phyloP scores from a whole-genome alignment of 2,329 filamentous ascomycete species.

The Phialophora verrucosa region DNA sequence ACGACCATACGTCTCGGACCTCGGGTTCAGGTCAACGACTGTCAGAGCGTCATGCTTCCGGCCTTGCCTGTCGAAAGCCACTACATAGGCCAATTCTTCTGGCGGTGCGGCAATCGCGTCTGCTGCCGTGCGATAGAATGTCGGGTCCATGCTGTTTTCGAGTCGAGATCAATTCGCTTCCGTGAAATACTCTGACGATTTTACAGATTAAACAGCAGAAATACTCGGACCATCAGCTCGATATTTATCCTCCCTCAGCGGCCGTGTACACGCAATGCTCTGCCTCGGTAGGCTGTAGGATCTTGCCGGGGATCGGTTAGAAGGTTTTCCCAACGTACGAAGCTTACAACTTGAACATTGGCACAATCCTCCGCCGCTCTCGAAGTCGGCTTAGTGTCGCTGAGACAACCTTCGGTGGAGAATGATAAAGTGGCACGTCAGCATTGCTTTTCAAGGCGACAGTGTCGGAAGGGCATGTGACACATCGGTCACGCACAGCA shows the following conservation, averaged over 20 bases:
- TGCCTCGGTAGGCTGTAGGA: not conserved
- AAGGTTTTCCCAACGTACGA: not conserved
- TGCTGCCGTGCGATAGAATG: slow-evolving; percentile 18
- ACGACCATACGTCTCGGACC: slow-evolving; percentile 12
- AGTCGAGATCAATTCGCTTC: not conserved
- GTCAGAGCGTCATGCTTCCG: slow-evolving; percentile 20
- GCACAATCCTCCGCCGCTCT: not conserved
- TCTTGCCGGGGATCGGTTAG: not conserved
- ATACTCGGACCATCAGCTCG: not conserved
- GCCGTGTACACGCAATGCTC: not conserved
- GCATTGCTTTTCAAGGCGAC: not conserved
- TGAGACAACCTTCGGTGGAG: slow-evolving; percentile 5
- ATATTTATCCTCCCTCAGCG: slow-evolving; percentile 1
- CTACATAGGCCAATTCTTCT: slow-evolving; percentile 22
- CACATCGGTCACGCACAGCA: not conserved
- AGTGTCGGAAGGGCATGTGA: slow-evolving; percentile 1
- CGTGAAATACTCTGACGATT: not conserved
- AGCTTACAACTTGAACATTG: slow-evolving; percentile 12
- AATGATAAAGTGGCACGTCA: slow-evolving; percentile 4
- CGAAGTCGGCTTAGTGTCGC: slow-evolving; percentile 4
- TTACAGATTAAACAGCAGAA: not conserved
- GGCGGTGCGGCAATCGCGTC: slow-evolving; percentile 17
- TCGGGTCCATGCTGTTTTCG: slow-evolving; percentile 12
- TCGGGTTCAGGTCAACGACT: slow-evolving; percentile 17
- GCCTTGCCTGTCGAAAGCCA: slow-evolving; percentile 16